Evolutionary conservation across 345 rosid species (phyloP).

Genomic region (Noccaea bulbosa): DNA sequence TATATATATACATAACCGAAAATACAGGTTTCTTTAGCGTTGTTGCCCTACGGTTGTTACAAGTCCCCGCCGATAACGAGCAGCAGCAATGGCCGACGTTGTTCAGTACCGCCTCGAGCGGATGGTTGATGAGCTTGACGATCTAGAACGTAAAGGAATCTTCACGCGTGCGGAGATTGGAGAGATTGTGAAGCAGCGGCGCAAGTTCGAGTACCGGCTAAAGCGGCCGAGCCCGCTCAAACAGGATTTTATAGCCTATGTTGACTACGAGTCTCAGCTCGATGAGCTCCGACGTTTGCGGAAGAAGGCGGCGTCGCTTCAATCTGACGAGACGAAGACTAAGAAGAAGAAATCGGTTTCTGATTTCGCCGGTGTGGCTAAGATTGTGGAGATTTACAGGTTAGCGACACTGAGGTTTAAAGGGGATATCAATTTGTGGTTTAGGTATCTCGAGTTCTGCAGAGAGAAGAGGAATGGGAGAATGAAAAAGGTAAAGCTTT

Average conservation of each 20-base stretch:
- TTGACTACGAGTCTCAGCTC: conserved; percentile 79
- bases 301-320: conserved; percentile 54
- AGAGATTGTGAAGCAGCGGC: conserved; percentile 84
- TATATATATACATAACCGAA: no score
- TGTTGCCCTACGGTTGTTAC: conserved; percentile 10
- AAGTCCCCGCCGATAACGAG: conserved; percentile 34
- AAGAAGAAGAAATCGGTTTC: conserved; percentile 63
- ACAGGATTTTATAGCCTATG: conserved; percentile 76
- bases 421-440: conserved; percentile 89
- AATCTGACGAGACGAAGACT: conserved; percentile 49
- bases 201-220: conserved; percentile 89
- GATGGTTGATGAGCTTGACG: conserved; percentile 94
- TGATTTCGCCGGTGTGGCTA: conserved; percentile 67
- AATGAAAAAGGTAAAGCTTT: conserved; percentile 73
- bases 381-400: conserved; percentile 72
- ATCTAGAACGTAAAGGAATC: conserved; percentile 69
- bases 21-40: neutral
- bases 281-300: conserved; percentile 77
- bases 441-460: conserved; percentile 84
- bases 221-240: conserved; percentile 91
- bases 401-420: conserved; percentile 74
- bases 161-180: conserved; percentile 75
- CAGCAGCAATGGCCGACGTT: conserved; percentile 75
- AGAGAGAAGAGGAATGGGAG: conserved; percentile 71
- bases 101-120: conserved; percentile 97